A percentile compares a stretch with the other conserved stretches of the same genome.
phyloP scores from a whole-genome alignment of 768 basidiomycete species.

The Hypsizygus marmoreus region DNA sequence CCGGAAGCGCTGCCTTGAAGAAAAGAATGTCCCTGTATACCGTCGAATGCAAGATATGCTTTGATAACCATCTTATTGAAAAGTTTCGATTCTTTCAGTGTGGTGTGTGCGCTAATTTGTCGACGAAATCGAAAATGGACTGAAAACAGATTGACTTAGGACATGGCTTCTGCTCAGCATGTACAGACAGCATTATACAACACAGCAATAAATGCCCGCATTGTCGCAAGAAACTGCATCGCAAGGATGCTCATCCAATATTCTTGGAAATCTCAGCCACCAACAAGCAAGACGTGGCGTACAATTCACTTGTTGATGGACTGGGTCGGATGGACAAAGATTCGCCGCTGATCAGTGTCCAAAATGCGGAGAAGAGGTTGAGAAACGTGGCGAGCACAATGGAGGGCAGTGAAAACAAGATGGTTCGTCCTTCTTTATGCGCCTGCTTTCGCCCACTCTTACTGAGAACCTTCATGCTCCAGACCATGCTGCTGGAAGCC shows the following conservation, averaged over 20 bases:
- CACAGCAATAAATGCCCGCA: constrained; percentile 17
- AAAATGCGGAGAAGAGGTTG: constrained; percentile 36
- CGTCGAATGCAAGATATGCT: constrained; percentile 28
- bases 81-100: constrained; percentile 35
- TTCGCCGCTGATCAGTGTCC: constrained; percentile 36
- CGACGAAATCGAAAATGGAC: neutral
- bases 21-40: too few species aligned
- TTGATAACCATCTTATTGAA: constrained; percentile 22
- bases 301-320: constrained; percentile 31
- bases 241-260: constrained; percentile 15
- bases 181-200: constrained; percentile 27
- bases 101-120: constrained; percentile 25
- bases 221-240: constrained; percentile 19
- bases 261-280: constrained; percentile 28
- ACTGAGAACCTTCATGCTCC: too few species aligned
- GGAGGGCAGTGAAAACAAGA: constrained; percentile 22
- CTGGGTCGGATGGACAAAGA: constrained; percentile 34
- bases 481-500: constrained; percentile 37
- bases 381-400: constrained; percentile 26
- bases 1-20: too few species aligned
- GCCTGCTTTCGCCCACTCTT: too few species aligned
- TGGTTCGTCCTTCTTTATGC: constrained; percentile 26
- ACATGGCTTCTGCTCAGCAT: constrained; percentile 44
- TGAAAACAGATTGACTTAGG: constrained; percentile 25
- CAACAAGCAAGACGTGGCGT: constrained; percentile 27